phyloP scores from a whole-genome alignment of 2,329 filamentous ascomycete genomes.

The Sporothrix variecibatus region DNA sequence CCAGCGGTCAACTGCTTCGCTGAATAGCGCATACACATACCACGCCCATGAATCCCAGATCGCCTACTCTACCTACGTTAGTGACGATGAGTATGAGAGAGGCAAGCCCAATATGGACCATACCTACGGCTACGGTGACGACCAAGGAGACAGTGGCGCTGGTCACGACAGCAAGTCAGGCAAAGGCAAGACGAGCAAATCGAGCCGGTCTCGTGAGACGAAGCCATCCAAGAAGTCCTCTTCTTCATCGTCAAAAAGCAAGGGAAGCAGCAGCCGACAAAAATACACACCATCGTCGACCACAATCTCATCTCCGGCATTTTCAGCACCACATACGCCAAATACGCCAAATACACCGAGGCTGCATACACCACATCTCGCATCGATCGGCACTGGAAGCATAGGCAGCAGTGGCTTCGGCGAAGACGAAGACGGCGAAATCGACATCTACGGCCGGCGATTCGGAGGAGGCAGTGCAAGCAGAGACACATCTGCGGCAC shows the following conservation, averaged over 20 bases:
- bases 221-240: neutral
- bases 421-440: conserved; percentile 1
- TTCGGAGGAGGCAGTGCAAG: neutral
- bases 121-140: conserved; percentile 4
- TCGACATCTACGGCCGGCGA: neutral
- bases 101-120: conserved; percentile 13
- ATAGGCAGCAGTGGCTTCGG: conserved; percentile 11
- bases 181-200: neutral
- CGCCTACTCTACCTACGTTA: neutral
- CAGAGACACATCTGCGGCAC: neutral
- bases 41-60: neutral
- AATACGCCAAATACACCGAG: neutral
- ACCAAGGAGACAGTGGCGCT: neutral
- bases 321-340: conserved; percentile 18
- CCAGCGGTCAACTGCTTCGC: neutral
- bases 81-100: conserved; percentile 21
- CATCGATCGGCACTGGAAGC: conserved; percentile 6
- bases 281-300: neutral
- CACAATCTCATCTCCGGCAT: conserved; percentile 17
- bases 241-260: neutral
- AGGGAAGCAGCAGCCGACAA: neutral
- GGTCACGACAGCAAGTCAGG: neutral
- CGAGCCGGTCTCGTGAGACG: neutral
- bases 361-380: conserved; percentile 1
- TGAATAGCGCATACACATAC: conserved; percentile 13